Conservation (phyloP, 2,329 filamentous ascomycete genomes). For the Apiospora aurea region DNA sequence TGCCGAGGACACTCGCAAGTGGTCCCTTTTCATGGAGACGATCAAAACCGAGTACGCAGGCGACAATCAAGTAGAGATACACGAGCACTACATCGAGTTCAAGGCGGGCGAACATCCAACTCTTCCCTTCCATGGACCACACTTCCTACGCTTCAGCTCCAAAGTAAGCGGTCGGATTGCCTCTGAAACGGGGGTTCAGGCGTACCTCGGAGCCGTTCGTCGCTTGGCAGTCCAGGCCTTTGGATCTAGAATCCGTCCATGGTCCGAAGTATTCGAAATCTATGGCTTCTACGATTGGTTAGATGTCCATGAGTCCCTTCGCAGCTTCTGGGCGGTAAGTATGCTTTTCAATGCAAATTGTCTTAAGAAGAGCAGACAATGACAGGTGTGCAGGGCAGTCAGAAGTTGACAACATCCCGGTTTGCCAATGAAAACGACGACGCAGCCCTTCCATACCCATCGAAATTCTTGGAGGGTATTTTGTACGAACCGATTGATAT, state of each 20-base stretch:
- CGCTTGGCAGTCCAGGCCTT: slow-evolving; percentile 6
- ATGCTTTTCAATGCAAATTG: background rate
- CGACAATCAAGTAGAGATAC: slow-evolving; percentile 12
- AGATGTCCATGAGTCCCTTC: background rate
- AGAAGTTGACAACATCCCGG: too few relatives aligned
- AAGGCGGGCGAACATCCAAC: slow-evolving; percentile 19
- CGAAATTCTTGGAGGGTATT: background rate
- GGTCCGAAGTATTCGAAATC: background rate
- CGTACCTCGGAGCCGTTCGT: slow-evolving; percentile 9
- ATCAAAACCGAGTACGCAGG: background rate
- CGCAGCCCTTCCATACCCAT: background rate
- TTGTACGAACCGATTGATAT: slow-evolving; percentile 35
- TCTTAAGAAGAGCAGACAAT: background rate
- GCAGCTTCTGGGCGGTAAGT: background rate
- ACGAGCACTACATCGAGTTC: slow-evolving; percentile 4
- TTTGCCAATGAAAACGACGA: background rate
- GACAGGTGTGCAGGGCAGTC: background rate
- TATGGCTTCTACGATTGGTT: slow-evolving; percentile 24
- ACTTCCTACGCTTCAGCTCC: slow-evolving; percentile 24
- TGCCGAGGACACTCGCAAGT: slow-evolving; percentile 6
- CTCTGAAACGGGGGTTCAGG: background rate
- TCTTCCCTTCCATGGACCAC: slow-evolving; percentile 23
- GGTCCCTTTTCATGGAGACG: slow-evolving; percentile 10
- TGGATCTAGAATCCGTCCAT: slow-evolving; percentile 13
- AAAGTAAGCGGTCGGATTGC: background rate